These are phyloP conservation scores for Cystobasidium onofrii DNA, from an alignment of 768 basidiomycete genomes.

Conservation along the genomic window DNA sequence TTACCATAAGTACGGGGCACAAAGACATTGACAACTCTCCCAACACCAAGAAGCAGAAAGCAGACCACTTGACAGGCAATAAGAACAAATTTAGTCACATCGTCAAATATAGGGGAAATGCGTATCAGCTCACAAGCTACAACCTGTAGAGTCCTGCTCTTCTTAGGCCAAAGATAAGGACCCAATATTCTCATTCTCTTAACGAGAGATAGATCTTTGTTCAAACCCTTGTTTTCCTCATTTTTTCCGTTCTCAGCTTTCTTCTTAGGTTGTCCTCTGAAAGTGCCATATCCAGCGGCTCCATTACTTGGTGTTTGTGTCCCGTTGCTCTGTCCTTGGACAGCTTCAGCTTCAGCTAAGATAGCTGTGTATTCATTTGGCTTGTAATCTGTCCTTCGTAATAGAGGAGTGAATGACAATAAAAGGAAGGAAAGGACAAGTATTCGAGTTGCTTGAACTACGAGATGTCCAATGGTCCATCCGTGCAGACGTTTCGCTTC, in stretches of 20 bases:
- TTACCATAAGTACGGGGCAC: constrained; percentile 53
- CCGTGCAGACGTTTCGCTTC: background rate
- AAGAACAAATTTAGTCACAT: background rate
- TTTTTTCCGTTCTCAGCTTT: background rate
- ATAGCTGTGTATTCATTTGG: constrained; percentile 19
- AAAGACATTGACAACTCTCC: constrained; percentile 66
- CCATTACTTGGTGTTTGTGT: background rate
- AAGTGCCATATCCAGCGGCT: constrained; percentile 9
- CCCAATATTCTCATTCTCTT: constrained; percentile 58
- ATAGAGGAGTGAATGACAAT: background rate
- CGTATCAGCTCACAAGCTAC: constrained; percentile 48
- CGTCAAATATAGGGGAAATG: background rate
- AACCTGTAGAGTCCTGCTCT: constrained; percentile 58
- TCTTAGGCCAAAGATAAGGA: constrained; percentile 79
- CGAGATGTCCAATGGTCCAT: constrained; percentile 18
- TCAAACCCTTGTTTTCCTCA: background rate
- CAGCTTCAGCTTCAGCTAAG: background rate
- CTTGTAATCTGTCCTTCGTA: constrained; percentile 4
- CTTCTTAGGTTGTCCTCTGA: background rate
- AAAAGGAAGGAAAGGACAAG: background rate
- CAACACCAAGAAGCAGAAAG: constrained; percentile 60
- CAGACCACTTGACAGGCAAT: constrained; percentile 54
- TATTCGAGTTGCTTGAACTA: background rate
- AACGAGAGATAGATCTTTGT: constrained; percentile 26
- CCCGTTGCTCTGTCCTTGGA: background rate